phyloP scores from a whole-genome alignment of 495 filamentous ascomycete species.

The Parachaetomium inaequale region DNA sequence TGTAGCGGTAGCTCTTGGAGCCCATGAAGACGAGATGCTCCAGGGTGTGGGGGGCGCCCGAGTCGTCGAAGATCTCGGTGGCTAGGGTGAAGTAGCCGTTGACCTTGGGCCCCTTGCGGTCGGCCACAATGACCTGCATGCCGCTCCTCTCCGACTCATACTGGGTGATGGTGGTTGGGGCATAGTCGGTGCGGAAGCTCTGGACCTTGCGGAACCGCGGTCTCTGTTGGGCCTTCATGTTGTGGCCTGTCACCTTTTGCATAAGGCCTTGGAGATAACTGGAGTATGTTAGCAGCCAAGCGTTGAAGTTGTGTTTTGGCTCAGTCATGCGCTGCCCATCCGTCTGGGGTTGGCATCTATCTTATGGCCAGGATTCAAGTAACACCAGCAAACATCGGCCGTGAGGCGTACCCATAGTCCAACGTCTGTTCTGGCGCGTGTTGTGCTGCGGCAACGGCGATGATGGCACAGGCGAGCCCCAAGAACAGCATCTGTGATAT shows the following conservation, averaged over 20 bases:
- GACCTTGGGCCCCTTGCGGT: slow-evolving; percentile 89
- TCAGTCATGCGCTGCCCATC: neutral
- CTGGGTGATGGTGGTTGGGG: slow-evolving; percentile 77
- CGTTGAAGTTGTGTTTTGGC: neutral
- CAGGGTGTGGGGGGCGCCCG: slow-evolving; percentile 89
- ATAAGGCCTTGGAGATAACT: slow-evolving; percentile 25
- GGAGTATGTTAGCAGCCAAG: slow-evolving; percentile 21
- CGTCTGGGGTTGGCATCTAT: neutral
- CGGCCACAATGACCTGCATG: slow-evolving; percentile 88
- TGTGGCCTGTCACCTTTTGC: slow-evolving; percentile 16
- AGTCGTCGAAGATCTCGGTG: slow-evolving; percentile 96
- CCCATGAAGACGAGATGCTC: slow-evolving; percentile 99
- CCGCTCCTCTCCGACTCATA: slow-evolving; percentile 78
- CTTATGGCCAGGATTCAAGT: neutral
- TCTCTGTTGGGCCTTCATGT: slow-evolving; percentile 37
- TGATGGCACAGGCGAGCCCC: slow-evolving; percentile 17
- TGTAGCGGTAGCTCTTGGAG: slow-evolving; percentile 88
- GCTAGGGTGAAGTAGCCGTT: slow-evolving; percentile 92
- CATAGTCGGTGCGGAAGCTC: slow-evolving; percentile 83
- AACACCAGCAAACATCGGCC: neutral
- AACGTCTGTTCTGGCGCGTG: neutral
- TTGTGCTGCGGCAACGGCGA: slow-evolving; percentile 28
- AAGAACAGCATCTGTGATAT: slow-evolving; percentile 13
- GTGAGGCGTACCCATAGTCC: slow-evolving; percentile 14
- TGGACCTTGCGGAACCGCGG: slow-evolving; percentile 77